Percentiles rank a stretch among this genome's conserved stretches.
These are phyloP conservation scores for Poteriospumella lacustris DNA, from an alignment of 108 stramenopile genomes.

Conservation along the genomic window DNA sequence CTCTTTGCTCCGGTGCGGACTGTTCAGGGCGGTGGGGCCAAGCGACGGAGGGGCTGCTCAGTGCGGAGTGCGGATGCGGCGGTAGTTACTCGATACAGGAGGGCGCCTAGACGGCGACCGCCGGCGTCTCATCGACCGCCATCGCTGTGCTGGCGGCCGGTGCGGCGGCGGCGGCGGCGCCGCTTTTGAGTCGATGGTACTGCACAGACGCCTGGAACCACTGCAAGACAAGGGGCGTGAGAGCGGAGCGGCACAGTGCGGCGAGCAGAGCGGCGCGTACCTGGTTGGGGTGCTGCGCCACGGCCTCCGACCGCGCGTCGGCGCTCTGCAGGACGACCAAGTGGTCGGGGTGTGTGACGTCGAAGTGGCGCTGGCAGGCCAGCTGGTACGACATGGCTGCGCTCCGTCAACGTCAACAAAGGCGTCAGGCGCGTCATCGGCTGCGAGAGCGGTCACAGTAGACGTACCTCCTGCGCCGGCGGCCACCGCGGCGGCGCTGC, in stretches of 20 bases:
- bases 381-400: slow-evolving; percentile 77
- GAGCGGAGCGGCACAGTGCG: neutral
- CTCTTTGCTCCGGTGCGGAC: no score
- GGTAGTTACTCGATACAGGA: no score
- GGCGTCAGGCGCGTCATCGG: slow-evolving; percentile 54
- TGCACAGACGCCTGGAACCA: slow-evolving; percentile 78
- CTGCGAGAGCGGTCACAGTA: slow-evolving; percentile 54
- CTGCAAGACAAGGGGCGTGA: slow-evolving; percentile 32
- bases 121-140: no score
- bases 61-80: no score
- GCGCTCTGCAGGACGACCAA: slow-evolving; percentile 40
- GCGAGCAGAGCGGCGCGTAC: neutral
- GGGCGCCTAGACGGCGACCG: no score
- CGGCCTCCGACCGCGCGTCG: neutral
- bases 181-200: slow-evolving; percentile 37
- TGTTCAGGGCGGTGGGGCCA: no score
- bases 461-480: slow-evolving; percentile 70
- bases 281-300: neutral
- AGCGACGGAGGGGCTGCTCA: no score
- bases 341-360: slow-evolving; percentile 72
- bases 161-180: no score
- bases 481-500: slow-evolving; percentile 42
- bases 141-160: no score
- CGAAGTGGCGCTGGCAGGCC: slow-evolving; percentile 89
- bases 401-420: slow-evolving; percentile 66